These are phyloP conservation scores for Bauhinia variegata DNA, from an alignment of 306 rosid species.

Conservation along the genomic window DNA sequence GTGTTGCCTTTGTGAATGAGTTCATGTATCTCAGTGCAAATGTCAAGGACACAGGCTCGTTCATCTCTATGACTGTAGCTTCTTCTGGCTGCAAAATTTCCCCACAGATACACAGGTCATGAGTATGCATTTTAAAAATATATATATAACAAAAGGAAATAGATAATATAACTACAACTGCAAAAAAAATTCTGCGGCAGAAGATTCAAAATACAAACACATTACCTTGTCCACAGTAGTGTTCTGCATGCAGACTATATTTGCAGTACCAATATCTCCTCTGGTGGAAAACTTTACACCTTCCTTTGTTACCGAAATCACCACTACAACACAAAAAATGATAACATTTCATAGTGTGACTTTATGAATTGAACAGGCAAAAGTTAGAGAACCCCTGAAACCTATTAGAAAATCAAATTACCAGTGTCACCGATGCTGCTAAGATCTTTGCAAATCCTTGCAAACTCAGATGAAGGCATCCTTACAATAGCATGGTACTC, in stretches of 20 bases:
- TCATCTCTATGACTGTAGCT: constrained; percentile 68
- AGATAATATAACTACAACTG: neutral
- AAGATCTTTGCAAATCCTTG: constrained; percentile 90
- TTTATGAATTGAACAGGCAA: neutral
- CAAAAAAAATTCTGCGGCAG: neutral
- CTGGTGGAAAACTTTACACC: constrained; percentile 95
- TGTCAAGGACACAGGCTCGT: constrained; percentile 83
- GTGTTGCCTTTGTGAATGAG: constrained; percentile 89
- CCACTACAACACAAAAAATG: constrained; percentile 59
- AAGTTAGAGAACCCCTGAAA: neutral
- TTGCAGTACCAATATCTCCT: constrained; percentile 92
- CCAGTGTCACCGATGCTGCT: constrained; percentile 96
- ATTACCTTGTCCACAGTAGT: constrained; percentile 87
- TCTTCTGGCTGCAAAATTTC: constrained; percentile 60
- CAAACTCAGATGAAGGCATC: constrained; percentile 90
- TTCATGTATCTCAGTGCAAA: constrained; percentile 95
- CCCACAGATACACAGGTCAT: neutral
- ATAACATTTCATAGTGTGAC: neutral
- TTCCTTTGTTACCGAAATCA: constrained; percentile 88
- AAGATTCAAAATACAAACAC: neutral
- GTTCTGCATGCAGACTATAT: constrained; percentile 93
- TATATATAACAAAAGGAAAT: neutral
- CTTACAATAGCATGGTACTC: constrained; percentile 90
- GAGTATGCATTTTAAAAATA: neutral
- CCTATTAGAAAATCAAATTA: constrained; percentile 33